Base-by-base conservation (phyloP, 495 filamentous ascomycete genomes). In the Tetracladium setigerum region DNA sequence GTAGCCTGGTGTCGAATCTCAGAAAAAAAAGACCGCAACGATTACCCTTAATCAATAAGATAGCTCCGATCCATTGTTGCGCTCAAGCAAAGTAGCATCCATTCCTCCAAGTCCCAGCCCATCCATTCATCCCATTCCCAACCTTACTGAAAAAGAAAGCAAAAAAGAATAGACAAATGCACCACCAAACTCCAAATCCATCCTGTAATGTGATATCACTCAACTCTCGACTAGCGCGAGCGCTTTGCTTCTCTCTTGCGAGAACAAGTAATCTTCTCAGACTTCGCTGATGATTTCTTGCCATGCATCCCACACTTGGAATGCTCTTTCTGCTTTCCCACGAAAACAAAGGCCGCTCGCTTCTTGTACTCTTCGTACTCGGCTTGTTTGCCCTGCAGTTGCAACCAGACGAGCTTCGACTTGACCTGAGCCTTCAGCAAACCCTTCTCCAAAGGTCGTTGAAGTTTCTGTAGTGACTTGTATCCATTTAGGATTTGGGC, bases 321-420 rank as follows among this genome's bases (percentile, higher is more conserved):
- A n/a, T 37, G 2, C 16, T 9, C 16, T 4, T 37, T 17, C 16
- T 15, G 38, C 38, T 41, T 41, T 2, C 19, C 22, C 22, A 27
- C 22, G 22, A 27, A 27, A 27, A 27, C 7, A 7, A 27, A 27
- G 3, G 37, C 19, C 9, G 58, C 54, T 33, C 44, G 34, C 32
- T 49, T 30, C 30, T 57, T 14, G 19, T 61, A 61, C 17, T 47
- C 46, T 5, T 18, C 32, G 37, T 50, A 38, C 43, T 61, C 58
- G 1, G 46, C 38, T 13, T 50, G 45, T 11, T 61, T 58, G 18
- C 58, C 58, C 22, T 53, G 54, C 31, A 61, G 19, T 40, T 56
- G 57, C 38, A 61, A 34, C 58, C 54, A 57, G 0, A 51, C 4
- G 39, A 61, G 55, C 49, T 52, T 58, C 3, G 54, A 52, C 12